Evolutionary conservation across 2,329 filamentous ascomycete species (phyloP).

Genomic region (Polychaeton citri): DNA sequence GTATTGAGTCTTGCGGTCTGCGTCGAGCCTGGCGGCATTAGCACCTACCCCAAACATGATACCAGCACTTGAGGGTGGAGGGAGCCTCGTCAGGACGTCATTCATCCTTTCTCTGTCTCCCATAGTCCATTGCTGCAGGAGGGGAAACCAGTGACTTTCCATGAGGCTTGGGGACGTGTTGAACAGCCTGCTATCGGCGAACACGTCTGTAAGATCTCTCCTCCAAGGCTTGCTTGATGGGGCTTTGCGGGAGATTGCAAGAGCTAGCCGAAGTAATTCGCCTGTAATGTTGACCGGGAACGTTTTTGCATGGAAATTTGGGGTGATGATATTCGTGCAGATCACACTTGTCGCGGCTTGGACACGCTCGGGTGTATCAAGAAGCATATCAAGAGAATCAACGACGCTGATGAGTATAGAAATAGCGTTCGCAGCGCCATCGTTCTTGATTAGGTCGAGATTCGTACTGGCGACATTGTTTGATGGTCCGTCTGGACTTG

Average conservation of each 20-base stretch:
- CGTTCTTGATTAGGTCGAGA: no score
- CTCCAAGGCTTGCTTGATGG: constrained; percentile 82
- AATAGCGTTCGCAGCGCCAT: constrained; percentile 56
- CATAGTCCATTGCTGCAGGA: constrained; percentile 72
- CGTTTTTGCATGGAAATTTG: constrained; percentile 66
- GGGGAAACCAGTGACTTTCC: constrained; percentile 62
- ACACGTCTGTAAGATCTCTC: constrained; percentile 81
- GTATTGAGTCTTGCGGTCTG: constrained; percentile 82
- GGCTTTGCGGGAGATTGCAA: constrained; percentile 62
- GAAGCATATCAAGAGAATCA: constrained; percentile 65
- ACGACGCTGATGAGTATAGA: constrained; percentile 67
- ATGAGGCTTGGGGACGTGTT: constrained; percentile 53
- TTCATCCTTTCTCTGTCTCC: constrained; percentile 78
- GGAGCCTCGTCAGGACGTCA: constrained; percentile 66
- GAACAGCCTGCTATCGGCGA: constrained; percentile 83
- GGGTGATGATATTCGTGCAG: constrained; percentile 59
- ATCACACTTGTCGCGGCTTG: constrained; percentile 40
- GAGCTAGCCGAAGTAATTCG: constrained; percentile 58
- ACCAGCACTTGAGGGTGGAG: constrained; percentile 77
- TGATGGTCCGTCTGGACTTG: no score
- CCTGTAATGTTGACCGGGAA: constrained; percentile 77
- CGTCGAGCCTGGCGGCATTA: constrained; percentile 82
- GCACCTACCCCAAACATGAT: constrained; percentile 98
- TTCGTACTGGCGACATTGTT: no score
- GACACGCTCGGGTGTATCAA: constrained; percentile 77